Base-by-base conservation (phyloP, 2,329 filamentous ascomycete species). In the Teratosphaeria destructans region DNA sequence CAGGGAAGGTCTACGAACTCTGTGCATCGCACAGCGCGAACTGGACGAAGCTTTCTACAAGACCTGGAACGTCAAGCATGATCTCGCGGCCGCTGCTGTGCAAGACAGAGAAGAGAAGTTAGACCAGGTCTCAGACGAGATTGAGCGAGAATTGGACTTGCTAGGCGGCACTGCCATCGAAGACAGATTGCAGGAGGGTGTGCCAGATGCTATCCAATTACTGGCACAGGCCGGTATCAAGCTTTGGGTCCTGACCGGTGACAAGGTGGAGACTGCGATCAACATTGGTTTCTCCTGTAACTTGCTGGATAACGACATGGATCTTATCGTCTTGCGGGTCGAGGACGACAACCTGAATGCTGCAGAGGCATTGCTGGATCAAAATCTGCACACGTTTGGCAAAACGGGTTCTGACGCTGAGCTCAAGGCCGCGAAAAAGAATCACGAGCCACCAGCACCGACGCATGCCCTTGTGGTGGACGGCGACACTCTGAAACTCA, bases 281-380 rank as follows among this genome's bases (percentile, higher is more conserved):
- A 99, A 99, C 77, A 99, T 99, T 71, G 94, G 94, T 2, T 99
- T 97, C 76, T 99, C 95, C 11, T 99, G 95, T 79, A 99, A 99
- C 68, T 81, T 99, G 35, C 83, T 99, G 59, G 91, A 93, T 75
- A 99, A 96, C 74, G 90, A 96, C 66, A 96, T 99, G 94, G 94
- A 99, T 66, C 79, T 99, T 62, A 89, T 99, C 64, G 85, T 95
- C 55, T 81, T 99, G 67, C 95, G 95, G 71, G 82, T 94, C 34
- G 83, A 89, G 1, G 90, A 95, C 64, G 87, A 91, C 76, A 82
- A 79, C 60, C 66, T 87, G 10, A 78, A 79, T 12, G 77, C 79
- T 39, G 82, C 90, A 2, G 85, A 88, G 64, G 80, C 82, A 58
- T 82, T 92, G 66, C 80, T 99, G 16, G 87, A 95, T 68, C 83